phyloP scores from a whole-genome alignment of 306 rosid genomes.

The Albizia julibrissin region DNA sequence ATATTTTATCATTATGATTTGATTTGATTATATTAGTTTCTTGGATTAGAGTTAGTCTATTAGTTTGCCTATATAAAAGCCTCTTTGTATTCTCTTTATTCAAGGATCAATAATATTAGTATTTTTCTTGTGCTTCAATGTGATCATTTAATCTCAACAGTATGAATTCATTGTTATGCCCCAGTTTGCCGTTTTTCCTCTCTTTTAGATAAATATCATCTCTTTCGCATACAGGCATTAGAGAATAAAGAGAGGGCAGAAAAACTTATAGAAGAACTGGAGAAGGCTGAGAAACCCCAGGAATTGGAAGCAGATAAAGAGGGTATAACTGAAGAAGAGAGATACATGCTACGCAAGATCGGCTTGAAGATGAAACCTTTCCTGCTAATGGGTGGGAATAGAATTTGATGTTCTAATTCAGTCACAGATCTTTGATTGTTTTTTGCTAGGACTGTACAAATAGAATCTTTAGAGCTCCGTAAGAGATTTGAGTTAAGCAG shows the following conservation, averaged over 20 bases:
- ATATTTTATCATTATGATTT: no score
- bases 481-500: conserved; percentile 8
- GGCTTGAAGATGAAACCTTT: conserved; percentile 91
- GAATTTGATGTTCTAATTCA: conserved; percentile 30
- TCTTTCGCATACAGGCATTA: conserved; percentile 61
- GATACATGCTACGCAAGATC: conserved; percentile 83
- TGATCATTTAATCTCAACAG: no score
- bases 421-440: conserved; percentile 13
- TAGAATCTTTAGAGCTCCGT: conserved; percentile 14
- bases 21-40: no score
- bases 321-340: conserved; percentile 85
- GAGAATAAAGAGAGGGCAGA: conserved; percentile 72
- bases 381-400: conserved; percentile 78
- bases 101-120: no score
- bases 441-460: conserved; percentile 25
- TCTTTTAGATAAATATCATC: conserved; percentile 25
- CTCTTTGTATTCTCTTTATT: no score
- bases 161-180: conserved; percentile 43
- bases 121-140: no score
- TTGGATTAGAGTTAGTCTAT: no score
- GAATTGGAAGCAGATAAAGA: conserved; percentile 80
- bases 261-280: conserved; percentile 68
- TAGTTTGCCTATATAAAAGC: no score
- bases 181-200: conserved; percentile 29
- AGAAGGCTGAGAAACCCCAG: conserved; percentile 48